A percentile compares a stretch with the other conserved stretches of the same genome.
These are phyloP conservation scores for Mrakia frigida DNA, from an alignment of 768 basidiomycete species.

Conservation along the genomic window DNA sequence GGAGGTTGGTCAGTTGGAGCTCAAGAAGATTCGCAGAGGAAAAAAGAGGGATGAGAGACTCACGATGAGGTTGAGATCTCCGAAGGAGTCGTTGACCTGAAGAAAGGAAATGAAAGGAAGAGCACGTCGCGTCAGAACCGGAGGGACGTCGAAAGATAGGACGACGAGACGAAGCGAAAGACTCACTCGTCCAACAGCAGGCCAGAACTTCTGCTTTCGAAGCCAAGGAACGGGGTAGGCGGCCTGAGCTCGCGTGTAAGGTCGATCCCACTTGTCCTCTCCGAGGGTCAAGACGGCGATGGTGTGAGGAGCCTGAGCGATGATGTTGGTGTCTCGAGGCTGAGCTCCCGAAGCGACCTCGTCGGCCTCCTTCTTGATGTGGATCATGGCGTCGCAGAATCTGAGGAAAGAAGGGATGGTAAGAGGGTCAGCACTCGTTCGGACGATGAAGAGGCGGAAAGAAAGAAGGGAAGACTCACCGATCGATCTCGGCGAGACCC, in stretches of 20 bases:
- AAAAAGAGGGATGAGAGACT: conserved; percentile 43
- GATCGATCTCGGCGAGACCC: conserved; percentile 40
- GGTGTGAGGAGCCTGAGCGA: conserved; percentile 93
- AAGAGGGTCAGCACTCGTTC: neutral
- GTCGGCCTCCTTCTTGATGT: conserved; percentile 85
- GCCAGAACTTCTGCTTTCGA: conserved; percentile 92
- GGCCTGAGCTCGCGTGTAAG: conserved; percentile 85
- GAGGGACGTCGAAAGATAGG: too few species aligned
- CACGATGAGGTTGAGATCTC: conserved; percentile 71
- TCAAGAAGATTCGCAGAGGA: conserved; percentile 47
- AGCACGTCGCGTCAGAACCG: conserved; percentile 1
- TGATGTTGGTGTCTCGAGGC: conserved; percentile 81
- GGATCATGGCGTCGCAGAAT: conserved; percentile 98
- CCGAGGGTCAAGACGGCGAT: conserved; percentile 64
- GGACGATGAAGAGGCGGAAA: neutral
- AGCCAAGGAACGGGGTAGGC: conserved; percentile 82
- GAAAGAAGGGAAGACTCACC: conserved; percentile 38
- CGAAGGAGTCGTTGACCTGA: conserved; percentile 56
- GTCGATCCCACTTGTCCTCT: conserved; percentile 79
- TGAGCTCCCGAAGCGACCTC: conserved; percentile 81
- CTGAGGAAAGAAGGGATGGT: neutral
- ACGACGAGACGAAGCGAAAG: conserved; percentile 56
- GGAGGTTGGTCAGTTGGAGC: conserved; percentile 29
- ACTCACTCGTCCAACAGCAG: conserved; percentile 86
- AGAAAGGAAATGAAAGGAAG: conserved; percentile 21